Percentiles rank a stretch among this genome's conserved stretches.
Conservation (phyloP, 2,329 filamentous ascomycete species). For the Aspergillus quadricinctus region DNA sequence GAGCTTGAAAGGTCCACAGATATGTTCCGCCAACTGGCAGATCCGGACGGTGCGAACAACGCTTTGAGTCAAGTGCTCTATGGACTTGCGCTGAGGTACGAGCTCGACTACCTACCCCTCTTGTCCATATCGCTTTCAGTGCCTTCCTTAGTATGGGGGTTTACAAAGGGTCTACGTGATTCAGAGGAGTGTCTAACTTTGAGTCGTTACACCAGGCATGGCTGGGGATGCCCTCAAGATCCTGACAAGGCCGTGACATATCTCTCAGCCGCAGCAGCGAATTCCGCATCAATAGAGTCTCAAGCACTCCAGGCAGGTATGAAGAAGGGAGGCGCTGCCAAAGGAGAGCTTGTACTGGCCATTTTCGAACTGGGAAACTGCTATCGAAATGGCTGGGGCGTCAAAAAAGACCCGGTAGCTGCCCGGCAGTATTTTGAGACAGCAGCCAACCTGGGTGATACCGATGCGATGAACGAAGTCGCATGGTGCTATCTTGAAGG, state of each 20-base stretch:
- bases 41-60: constrained; percentile 81
- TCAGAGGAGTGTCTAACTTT: neutral
- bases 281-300: constrained; percentile 81
- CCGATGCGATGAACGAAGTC: constrained; percentile 95
- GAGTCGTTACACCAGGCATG: constrained; percentile 58
- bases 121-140: neutral
- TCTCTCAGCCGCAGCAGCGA: constrained; percentile 82
- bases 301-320: constrained; percentile 80
- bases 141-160: neutral
- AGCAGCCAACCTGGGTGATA: constrained; percentile 91
- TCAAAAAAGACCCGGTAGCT: constrained; percentile 77
- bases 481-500: constrained; percentile 95
- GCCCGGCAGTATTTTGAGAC: constrained; percentile 94
- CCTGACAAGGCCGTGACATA: constrained; percentile 72
- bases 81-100: constrained; percentile 79
- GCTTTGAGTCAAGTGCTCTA: constrained; percentile 94
- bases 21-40: constrained; percentile 79
- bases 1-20: constrained; percentile 73
- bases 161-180: neutral
- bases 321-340: constrained; percentile 89
- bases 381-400: constrained; percentile 93
- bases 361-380: constrained; percentile 78
- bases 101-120: neutral
- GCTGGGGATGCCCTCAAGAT: constrained; percentile 81
- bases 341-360: constrained; percentile 91